phyloP scores from a whole-genome alignment of 495 filamentous ascomycete species.

The Rostrohypoxylon terebratum region DNA sequence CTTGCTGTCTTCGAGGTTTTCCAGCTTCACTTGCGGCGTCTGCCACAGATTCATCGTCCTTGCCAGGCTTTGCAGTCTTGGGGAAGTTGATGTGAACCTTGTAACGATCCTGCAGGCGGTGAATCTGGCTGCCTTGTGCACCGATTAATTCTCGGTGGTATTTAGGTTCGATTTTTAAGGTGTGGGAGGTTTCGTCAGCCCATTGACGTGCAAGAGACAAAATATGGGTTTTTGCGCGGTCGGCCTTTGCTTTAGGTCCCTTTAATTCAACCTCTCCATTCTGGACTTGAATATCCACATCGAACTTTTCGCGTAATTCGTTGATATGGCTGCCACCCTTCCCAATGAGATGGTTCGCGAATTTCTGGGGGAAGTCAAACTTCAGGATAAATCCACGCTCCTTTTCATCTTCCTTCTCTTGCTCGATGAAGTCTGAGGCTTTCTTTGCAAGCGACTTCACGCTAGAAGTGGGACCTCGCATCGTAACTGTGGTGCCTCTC shows the following conservation, averaged over 20 bases:
- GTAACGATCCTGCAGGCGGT: slow-evolving; percentile 89
- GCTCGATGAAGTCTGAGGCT: slow-evolving; percentile 78
- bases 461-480: slow-evolving; percentile 78
- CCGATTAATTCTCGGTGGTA: slow-evolving; percentile 92
- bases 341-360: slow-evolving; percentile 91
- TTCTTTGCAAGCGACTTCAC: slow-evolving; percentile 78
- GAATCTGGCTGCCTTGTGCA: slow-evolving; percentile 87
- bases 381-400: slow-evolving; percentile 85
- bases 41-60: slow-evolving; percentile 75
- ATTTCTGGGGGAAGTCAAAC: slow-evolving; percentile 95
- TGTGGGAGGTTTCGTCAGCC: slow-evolving; percentile 87
- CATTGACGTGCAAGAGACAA: slow-evolving; percentile 78
- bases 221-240: slow-evolving; percentile 83
- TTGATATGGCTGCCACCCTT: slow-evolving; percentile 93
- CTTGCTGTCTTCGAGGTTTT: slow-evolving; percentile 77
- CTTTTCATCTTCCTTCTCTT: slow-evolving; percentile 87
- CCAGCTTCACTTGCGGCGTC: slow-evolving; percentile 80
- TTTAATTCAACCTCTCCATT: slow-evolving; percentile 72
- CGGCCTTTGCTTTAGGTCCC: slow-evolving; percentile 74
- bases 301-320: slow-evolving; percentile 94
- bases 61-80: slow-evolving; percentile 66
- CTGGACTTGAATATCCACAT: slow-evolving; percentile 96
- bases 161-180: slow-evolving; percentile 87
- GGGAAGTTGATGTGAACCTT: slow-evolving; percentile 95
- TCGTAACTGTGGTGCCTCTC: slow-evolving; percentile 67